These are phyloP conservation scores for Trypanosoma scelopori DNA, from an alignment of 208 protist species.

Conservation along the genomic window DNA sequence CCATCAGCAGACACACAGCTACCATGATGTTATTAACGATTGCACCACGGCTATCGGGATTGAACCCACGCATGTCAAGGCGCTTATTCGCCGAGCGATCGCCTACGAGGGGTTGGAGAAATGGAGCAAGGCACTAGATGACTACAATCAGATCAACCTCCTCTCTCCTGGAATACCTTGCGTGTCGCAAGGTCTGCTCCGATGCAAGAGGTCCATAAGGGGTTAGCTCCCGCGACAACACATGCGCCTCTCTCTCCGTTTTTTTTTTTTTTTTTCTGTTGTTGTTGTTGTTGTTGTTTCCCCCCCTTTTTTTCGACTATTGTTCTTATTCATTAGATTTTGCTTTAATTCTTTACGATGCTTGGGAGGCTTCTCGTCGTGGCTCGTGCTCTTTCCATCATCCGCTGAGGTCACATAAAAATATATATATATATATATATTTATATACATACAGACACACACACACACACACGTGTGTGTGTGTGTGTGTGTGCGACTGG, in stretches of 20 bases:
- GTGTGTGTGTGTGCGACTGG: too few relatives aligned
- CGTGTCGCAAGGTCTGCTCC: conserved; percentile 76
- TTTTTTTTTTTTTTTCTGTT: conserved; percentile 9
- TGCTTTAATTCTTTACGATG: too few relatives aligned
- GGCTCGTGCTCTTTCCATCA: too few relatives aligned
- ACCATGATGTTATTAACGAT: conserved; percentile 83
- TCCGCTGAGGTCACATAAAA: too few relatives aligned
- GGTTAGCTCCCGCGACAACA: conserved; percentile 2
- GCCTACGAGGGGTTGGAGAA: conserved; percentile 91
- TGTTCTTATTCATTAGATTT: too few relatives aligned
- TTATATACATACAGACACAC: too few relatives aligned
- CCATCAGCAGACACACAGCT: conserved; percentile 88
- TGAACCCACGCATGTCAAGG: conserved; percentile 84
- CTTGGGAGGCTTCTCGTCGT: too few relatives aligned
- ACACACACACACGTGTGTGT: too few relatives aligned
- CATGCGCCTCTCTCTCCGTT: not conserved
- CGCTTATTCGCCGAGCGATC: conserved; percentile 86
- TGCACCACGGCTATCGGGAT: conserved; percentile 81
- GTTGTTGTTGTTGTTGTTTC: too few relatives aligned
- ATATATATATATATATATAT: too few relatives aligned
- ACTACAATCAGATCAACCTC: conserved; percentile 74
- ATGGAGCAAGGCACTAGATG: conserved; percentile 87
- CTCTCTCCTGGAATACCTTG: conserved; percentile 54
- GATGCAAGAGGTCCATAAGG: conserved; percentile 75
- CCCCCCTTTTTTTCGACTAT: too few relatives aligned